These are phyloP conservation scores for Geotrichum fermentans DNA, from an alignment of 1,139 yeast species.

Conservation along the genomic window DNA sequence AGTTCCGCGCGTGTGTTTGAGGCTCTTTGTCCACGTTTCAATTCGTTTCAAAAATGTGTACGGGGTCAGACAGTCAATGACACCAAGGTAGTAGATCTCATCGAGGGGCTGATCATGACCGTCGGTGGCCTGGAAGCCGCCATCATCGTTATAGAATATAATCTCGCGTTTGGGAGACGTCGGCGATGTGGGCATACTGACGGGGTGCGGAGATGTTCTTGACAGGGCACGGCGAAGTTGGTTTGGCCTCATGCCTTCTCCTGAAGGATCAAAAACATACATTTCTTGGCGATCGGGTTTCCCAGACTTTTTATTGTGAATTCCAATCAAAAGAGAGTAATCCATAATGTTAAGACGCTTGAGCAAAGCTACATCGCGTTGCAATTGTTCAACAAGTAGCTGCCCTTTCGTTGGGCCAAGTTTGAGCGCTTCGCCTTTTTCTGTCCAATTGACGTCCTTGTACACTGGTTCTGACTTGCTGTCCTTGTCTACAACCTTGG, in stretches of 20 bases:
- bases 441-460: conserved; percentile 86
- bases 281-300: conserved; percentile 43
- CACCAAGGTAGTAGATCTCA: conserved; percentile 81
- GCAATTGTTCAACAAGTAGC: conserved; percentile 64
- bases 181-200: neutral
- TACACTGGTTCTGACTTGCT: conserved; percentile 39
- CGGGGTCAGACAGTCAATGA: conserved; percentile 87
- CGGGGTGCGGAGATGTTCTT: conserved; percentile 32
- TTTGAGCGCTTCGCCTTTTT: conserved; percentile 53
- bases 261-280: conserved; percentile 39
- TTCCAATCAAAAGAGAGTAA: conserved; percentile 80
- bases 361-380: conserved; percentile 66
- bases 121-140: conserved; percentile 78
- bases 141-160: conserved; percentile 73
- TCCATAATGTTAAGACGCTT: conserved; percentile 85
- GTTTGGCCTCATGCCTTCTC: conserved; percentile 23
- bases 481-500: conserved; percentile 32
- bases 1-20: conserved; percentile 61
- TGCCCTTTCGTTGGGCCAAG: conserved; percentile 68
- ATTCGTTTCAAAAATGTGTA: conserved; percentile 70
- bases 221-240: conserved; percentile 34
- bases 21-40: conserved; percentile 80
- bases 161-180: conserved; percentile 35
- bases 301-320: conserved; percentile 67
- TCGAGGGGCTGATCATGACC: conserved; percentile 56